Evolutionary conservation across 208 protist species (phyloP).

Genomic region (Trypanosoma cruzi): DNA sequence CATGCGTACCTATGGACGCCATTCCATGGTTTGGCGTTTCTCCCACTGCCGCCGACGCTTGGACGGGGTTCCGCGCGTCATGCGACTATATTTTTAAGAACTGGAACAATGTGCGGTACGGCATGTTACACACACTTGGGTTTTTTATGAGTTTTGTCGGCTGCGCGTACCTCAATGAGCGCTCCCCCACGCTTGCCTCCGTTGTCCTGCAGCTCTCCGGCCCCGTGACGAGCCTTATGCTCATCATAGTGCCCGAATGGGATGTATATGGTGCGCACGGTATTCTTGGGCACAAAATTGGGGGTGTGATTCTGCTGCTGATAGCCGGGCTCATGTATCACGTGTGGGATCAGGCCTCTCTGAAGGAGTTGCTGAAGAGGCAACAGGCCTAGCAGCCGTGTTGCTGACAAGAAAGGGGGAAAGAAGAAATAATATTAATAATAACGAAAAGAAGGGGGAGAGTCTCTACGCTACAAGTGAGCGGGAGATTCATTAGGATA

Average conservation of each 20-base stretch:
- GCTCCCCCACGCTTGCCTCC: conserved; percentile 81
- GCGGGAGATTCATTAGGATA: no score
- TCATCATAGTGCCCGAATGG: conserved; percentile 78
- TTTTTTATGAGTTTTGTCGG: conserved; percentile 84
- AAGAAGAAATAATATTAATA: background rate
- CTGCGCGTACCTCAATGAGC: conserved; percentile 82
- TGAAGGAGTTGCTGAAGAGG: conserved; percentile 26
- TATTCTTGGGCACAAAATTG: conserved; percentile 67
- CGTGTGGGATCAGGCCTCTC: conserved; percentile 73
- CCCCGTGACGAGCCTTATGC: conserved; percentile 70
- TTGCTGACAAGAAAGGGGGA: background rate
- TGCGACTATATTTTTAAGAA: conserved; percentile 66
- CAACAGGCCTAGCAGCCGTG: conserved; percentile 4
- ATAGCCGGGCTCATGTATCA: conserved; percentile 69
- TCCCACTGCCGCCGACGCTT: conserved; percentile 37
- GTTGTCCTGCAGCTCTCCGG: conserved; percentile 81
- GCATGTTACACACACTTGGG: conserved; percentile 67
- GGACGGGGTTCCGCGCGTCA: conserved; percentile 47
- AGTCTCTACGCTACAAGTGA: no score
- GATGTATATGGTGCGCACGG: conserved; percentile 71
- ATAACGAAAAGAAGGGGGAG: background rate
- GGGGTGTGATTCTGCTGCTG: conserved; percentile 68
- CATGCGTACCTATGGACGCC: conserved; percentile 67
- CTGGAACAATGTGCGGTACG: conserved; percentile 68
- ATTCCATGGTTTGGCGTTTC: conserved; percentile 81